A percentile compares a stretch with the other conserved stretches of the same genome.
Evolutionary conservation across 352 stramenopile genomes (phyloP).

Genomic region (Phytophthora ohioensis): DNA sequence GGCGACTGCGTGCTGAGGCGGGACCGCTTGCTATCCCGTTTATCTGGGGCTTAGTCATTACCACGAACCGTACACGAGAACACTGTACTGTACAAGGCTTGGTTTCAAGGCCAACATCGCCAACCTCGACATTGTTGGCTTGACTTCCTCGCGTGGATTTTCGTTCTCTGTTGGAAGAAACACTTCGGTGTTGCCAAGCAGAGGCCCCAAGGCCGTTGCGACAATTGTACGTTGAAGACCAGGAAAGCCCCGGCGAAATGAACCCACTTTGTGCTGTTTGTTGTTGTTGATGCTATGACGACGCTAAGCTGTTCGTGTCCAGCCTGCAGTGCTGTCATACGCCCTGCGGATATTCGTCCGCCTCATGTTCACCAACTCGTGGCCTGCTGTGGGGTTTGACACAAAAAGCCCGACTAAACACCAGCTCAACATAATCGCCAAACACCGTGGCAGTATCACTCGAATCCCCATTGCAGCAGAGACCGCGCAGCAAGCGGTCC

Average conservation of each 20-base stretch:
- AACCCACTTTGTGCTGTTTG: conserved; percentile 13
- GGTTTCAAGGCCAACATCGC: neutral
- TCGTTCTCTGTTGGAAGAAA: neutral
- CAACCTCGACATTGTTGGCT: neutral
- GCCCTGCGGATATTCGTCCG: conserved; percentile 23
- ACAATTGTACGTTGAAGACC: conserved; percentile 4
- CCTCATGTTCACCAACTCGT: conserved; percentile 9
- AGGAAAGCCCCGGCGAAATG: conserved; percentile 13
- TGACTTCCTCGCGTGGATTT: conserved; percentile 19
- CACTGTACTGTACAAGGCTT: neutral
- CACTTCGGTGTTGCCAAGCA: neutral
- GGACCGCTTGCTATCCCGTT: neutral
- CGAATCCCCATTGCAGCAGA: conserved; percentile 20
- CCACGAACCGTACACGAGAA: neutral
- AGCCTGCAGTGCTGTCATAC: conserved; percentile 18
- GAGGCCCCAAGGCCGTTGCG: neutral
- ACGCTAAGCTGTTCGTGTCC: conserved; percentile 19
- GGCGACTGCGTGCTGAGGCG: conserved; percentile 5
- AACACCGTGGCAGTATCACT: neutral
- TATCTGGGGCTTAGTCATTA: neutral
- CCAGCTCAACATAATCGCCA: conserved; percentile 15
- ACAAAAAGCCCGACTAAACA: conserved; percentile 35
- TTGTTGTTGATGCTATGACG: neutral
- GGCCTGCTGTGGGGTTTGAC: conserved; percentile 28
- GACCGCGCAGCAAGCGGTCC: conserved; percentile 11